Base-by-base conservation (phyloP, 352 stramenopile genomes). In the Elongisporangium undulatum region DNA sequence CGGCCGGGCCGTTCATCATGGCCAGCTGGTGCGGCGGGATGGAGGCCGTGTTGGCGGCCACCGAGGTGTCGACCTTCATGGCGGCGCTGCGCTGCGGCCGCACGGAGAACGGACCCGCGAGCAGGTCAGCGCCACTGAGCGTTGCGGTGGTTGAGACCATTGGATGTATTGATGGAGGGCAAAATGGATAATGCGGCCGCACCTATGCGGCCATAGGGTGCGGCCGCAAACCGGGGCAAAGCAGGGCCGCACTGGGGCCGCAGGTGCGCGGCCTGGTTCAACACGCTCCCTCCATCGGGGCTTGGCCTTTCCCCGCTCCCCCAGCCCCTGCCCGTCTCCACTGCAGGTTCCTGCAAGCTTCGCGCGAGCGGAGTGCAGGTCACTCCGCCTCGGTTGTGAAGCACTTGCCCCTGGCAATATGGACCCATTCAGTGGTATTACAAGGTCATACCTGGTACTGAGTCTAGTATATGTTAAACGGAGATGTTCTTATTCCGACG, bases 111-210 rank as follows among this genome's bases (percentile, higher is more conserved):
- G 21, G 54, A 24, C 54, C 29, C 20, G 49, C 4, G 53, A 50
- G 12, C 26, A 50, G 26, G 53, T 34, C 53, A 50, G 53, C 9
- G 50, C 61, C 62, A 50, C 64, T 72, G 50, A 64, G 68, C 45
- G 67, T 72, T 49, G 61, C 29, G 9, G 29, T 67, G 5, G 64
- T 66, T 45, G 61, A 58, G 64, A 67, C 65, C 68, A 75, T 75
- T 45, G 23, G 59, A 58, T 53, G 41, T 15, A 26, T 53, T 49
- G 61, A 55, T n/a, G 29, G 29, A 41, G 29, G 29, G 68, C 64
- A 72, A 63, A 72, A 71, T 60, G 53, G 55, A 61, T 68, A 75
- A 72, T 75, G 68, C 45, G 48, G 17, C 29, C 29, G 29, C 29
- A 41, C 29, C 29, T 41, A 15, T 41, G 29, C 1, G 29, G 29